These are phyloP conservation scores for Xylaria digitata DNA, from an alignment of 2,329 filamentous ascomycete species.

Conservation along the genomic window DNA sequence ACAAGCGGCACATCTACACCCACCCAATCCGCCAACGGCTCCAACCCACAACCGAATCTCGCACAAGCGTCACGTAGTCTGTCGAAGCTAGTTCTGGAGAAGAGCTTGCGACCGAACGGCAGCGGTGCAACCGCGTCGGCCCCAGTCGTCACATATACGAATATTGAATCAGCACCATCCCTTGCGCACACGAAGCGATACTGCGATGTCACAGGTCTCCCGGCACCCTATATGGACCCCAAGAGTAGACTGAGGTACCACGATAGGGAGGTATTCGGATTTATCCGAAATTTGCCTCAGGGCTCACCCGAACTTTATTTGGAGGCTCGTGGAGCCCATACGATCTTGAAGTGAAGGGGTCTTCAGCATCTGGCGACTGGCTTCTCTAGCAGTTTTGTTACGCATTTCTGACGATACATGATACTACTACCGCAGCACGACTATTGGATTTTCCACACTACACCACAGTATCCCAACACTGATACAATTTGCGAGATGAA, in stretches of 20 bases:
- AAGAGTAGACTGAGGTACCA: constrained; percentile 95
- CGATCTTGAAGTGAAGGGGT: constrained; percentile 81
- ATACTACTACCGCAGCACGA: constrained; percentile 8
- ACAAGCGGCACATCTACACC: constrained; percentile 70
- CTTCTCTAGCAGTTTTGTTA: background rate
- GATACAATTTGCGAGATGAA: background rate
- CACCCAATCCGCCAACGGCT: constrained; percentile 49
- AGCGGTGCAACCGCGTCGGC: constrained; percentile 59
- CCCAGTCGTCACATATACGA: constrained; percentile 88
- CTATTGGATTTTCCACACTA: background rate
- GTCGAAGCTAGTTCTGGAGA: constrained; percentile 89
- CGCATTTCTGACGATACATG: background rate
- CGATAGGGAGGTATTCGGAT: constrained; percentile 88
- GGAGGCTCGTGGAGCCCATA: constrained; percentile 90
- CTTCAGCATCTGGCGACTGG: background rate
- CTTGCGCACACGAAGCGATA: constrained; percentile 87
- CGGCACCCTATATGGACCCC: constrained; percentile 92
- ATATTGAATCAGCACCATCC: constrained; percentile 93
- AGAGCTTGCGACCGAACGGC: constrained; percentile 68
- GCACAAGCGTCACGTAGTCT: constrained; percentile 89
- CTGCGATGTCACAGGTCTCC: constrained; percentile 93
- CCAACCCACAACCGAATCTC: constrained; percentile 72
- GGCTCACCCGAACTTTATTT: constrained; percentile 88
- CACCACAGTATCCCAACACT: background rate
- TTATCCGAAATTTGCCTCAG: constrained; percentile 83